Percentiles rank a stretch among this genome's conserved stretches.
phyloP scores from a whole-genome alignment of 345 rosid species.

The Populus pruinosa region DNA sequence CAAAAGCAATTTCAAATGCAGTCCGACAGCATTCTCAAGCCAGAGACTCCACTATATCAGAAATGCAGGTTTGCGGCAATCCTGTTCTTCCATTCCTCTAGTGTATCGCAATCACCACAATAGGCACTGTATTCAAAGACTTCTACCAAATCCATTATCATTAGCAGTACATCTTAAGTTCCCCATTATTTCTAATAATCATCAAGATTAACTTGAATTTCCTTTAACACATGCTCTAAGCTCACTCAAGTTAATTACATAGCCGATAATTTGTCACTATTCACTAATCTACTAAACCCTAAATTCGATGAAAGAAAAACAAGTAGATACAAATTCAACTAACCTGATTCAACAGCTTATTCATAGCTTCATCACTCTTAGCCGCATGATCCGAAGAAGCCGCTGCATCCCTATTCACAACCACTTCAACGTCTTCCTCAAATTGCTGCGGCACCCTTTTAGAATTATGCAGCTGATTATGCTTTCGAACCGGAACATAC shows the following conservation, averaged over 20 bases:
- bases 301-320: neutral
- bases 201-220: neutral
- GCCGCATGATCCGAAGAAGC: constrained; percentile 28
- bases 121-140: neutral
- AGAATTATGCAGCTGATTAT: constrained; percentile 22
- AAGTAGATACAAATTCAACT: neutral
- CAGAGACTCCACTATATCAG: neutral
- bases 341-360: constrained; percentile 84
- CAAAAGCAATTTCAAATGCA: neutral
- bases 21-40: neutral
- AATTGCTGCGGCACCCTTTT: constrained; percentile 1
- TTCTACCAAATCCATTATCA: neutral
- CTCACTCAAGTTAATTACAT: neutral
- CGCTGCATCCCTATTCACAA: constrained; percentile 31
- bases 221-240: neutral
- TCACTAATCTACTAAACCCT: neutral
- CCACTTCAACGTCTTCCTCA: constrained; percentile 34
- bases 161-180: neutral
- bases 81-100: neutral
- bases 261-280: neutral
- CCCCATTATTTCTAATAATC: neutral
- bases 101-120: neutral
- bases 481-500: constrained; percentile 50
- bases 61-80: neutral
- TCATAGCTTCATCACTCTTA: constrained; percentile 46